Base-by-base conservation (phyloP, 2,329 filamentous ascomycete genomes). In the Ophiostoma novo-ulmi region DNA sequence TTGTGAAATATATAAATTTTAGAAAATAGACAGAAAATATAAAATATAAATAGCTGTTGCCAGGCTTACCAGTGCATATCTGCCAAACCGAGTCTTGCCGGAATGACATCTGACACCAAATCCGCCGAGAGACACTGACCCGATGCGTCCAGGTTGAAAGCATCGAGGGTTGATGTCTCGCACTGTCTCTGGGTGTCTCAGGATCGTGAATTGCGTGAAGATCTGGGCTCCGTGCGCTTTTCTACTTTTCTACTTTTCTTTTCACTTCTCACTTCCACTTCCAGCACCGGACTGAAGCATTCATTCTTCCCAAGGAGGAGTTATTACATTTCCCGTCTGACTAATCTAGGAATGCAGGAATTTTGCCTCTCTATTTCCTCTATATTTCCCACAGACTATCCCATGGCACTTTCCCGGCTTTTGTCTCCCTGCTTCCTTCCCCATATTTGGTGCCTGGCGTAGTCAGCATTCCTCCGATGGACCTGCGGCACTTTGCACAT, bases 41-140 rank as follows among this genome's bases (percentile, higher is more conserved):
- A 31, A 31, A 31, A 39, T 5, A 39, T 13, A 11, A 10, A n/a
- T 20, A 20, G 22, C 52, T 58, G 52, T 58, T 58, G 52, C 52
- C 11, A 58, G 5, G 52, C n/a, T 22, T 11, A 58, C n/a, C n/a
- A 13, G n/a, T 22, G 17, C 52, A 58, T 58, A 14, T 26, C 52
- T 58, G 22, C 52, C 20, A 48, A 17, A 13, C 20, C 22, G 22
- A 26, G 52, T 4, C n/a, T 58, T 22, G 52, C 44, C 52, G 52
- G 52, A 58, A 58, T 58, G 52, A 14, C 22, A 58, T 58, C 52
- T 58, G 52, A 58, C 52, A 58, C 52, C 44, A n/a, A 58, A 58
- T 13, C 52, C 44, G 3, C 8, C 1, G 52, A 10, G 22, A 58
- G 52, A 58, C 52, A 58, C 52, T 14, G 44, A 48, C 44, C 52